Evolutionary conservation across 805 yeast species (phyloP), one percentile per base, ranked within the genome.

Genomic region (Hanseniaspora clermontiae): DNA sequence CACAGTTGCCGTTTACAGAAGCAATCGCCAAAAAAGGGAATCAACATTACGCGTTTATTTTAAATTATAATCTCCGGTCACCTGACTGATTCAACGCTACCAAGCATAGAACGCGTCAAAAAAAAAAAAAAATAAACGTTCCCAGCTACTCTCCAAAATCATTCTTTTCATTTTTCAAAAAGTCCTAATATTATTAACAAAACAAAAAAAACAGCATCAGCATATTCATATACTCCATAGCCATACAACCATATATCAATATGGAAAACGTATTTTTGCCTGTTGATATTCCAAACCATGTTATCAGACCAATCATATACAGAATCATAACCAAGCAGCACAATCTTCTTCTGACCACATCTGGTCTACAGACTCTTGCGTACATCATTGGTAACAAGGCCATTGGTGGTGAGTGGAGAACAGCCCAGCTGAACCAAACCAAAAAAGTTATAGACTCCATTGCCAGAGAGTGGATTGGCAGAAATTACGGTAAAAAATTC

Each of bases 281-380:
- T 0, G 82, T 87, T 1, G 76, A 77, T 57, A 78, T 91, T 1
- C 85, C 82, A 54, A 87, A 96, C 0, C 79, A 91, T 0, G 86
- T 86, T 64, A 72, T 93, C 46, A 77, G 98, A 47, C 98, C 98
- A 0, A 71, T 91, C 50, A 97, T 97, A 0, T 93, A 90, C 67
- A 74, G 98, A 43, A 79, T 91, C 1, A 69, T 93, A 9, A 87
- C 97, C 5, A 91, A 89, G 69, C 93, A 91, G 65, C 91, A 88
- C 66, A 96, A 97, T 0, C 76, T 93, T 7, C 31, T 32, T 89
- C 89, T 67, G 78, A 93, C 60, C 88, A 91, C 96, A 0, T 83
- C 85, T 60, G 97, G 96, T 0, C 72, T 93, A 15, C 77, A 75
- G 46, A 77, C 77, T 1, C 70, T 93, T 36, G 86, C 96, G 0